Conservation (phyloP, 768 basidiomycete genomes). For the Mycena latifolia region DNA sequence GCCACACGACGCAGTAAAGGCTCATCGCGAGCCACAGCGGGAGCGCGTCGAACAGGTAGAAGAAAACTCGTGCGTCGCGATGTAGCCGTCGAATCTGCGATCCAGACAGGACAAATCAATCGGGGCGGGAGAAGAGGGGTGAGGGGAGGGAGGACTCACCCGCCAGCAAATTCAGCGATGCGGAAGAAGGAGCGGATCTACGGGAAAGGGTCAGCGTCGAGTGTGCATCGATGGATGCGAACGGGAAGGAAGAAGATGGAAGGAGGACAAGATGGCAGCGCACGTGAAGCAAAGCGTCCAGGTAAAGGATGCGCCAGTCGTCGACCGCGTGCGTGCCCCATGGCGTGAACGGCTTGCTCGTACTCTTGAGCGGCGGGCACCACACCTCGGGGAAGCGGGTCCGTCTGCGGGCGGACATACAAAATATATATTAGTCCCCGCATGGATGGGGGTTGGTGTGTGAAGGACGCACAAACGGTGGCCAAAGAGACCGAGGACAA, state of each 20-base stretch:
- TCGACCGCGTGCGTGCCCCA: slow-evolving; percentile 2
- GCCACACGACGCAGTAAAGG: neutral
- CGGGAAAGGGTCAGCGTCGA: too few species aligned
- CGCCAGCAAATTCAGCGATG: slow-evolving; percentile 19
- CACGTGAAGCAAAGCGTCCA: slow-evolving; percentile 7
- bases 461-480: slow-evolving; percentile 13
- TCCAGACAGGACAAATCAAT: neutral
- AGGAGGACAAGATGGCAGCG: slow-evolving; percentile 34
- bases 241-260: too few species aligned
- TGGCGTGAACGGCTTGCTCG: neutral
- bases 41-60: neutral
- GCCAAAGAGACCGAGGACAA: slow-evolving; percentile 50
- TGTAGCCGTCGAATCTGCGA: neutral
- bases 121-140: too few species aligned
- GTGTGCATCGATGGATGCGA: too few species aligned
- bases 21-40: neutral
- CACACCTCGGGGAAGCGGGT: slow-evolving; percentile 12
- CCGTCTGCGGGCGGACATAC: neutral
- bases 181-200: slow-evolving; percentile 42
- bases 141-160: neutral
- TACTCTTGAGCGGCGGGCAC: slow-evolving; percentile 1
- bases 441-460: too few species aligned
- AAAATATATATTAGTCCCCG: too few species aligned
- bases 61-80: neutral
- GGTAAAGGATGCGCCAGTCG: slow-evolving; percentile 19